Base-by-base conservation (phyloP, 75 land plant species). In the Picea glauca region DNA sequence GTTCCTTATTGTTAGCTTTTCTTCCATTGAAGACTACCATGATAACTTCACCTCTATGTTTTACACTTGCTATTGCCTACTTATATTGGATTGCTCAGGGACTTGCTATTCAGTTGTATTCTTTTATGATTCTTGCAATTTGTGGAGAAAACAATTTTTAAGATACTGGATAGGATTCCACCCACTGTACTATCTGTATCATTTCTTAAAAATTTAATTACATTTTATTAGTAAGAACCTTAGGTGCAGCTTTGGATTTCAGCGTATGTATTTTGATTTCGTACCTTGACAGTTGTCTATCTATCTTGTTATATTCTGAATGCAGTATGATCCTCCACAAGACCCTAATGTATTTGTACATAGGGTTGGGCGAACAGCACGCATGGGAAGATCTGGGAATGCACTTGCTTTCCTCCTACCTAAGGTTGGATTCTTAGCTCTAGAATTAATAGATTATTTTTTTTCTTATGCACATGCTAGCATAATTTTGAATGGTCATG, bases 291-390 rank as follows among this genome's bases (percentile, higher is more conserved):
- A 62, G 20, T 20, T 30, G 14, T 58, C 72, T 11, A 2, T 60
- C 23, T 56, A 18, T 78, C 11, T 33, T 61, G 50, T 31, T 62
- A 57, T 60, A 18, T 85, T 66, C 33, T 20, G 23, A 18, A 33
- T 81, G 84, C 91, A 95, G 98, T 95, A 88, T 85, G 98, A 95
- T 78, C 96, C 98, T 2, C 98, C 98, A 30, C 90, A 93, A 83
- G 93, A 95, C 84, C 98, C 98, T 80, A 93, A 93, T 85, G 91
- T 89, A 21, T 95, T 95, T 82, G 87, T 95, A 73, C 98, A 95
- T 70, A 88, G 98, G 78, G 98, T 93, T 60, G 98, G 98, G 17
- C 89, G 98, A 68, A 95, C 98, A 79, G 98, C 98, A 30, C 86
- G 98, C 11, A 83, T 95, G 93, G 98, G 98, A 9, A 88, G 89